Percentiles rank a stretch among this genome's conserved stretches.
These are phyloP conservation scores for Lolium perenne DNA, from an alignment of 176 grass and related monocot species.

Conservation along the genomic window DNA sequence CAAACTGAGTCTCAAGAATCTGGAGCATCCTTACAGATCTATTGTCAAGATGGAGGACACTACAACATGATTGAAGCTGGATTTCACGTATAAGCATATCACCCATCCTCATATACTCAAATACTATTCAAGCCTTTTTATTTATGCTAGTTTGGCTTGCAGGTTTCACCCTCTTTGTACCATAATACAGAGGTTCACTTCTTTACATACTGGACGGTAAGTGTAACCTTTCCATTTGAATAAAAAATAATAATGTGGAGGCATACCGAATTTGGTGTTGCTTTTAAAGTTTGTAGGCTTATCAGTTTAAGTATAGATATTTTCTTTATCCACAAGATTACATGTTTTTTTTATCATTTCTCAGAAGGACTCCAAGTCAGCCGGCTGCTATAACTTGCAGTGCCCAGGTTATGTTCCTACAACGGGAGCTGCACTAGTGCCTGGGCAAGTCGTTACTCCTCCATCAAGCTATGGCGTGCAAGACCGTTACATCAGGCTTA, in stretches of 20 bases:
- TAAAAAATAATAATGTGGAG: too few relatives aligned
- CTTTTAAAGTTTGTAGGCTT: too few relatives aligned
- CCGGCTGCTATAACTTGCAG: slow-evolving; percentile 36
- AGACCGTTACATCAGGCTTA: slow-evolving; percentile 28
- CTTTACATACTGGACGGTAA: slow-evolving; percentile 59
- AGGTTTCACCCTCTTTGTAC: slow-evolving; percentile 42
- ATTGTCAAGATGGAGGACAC: not conserved
- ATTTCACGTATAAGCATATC: slow-evolving; percentile 40
- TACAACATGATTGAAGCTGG: slow-evolving; percentile 14
- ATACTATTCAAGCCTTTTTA: not conserved
- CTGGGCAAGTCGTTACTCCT: slow-evolving; percentile 35
- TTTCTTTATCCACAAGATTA: too few relatives aligned
- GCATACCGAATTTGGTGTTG: too few relatives aligned
- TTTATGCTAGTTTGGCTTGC: not conserved
- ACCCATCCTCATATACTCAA: not conserved
- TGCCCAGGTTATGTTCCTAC: slow-evolving; percentile 45
- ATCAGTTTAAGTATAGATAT: not conserved
- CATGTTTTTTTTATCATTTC: not conserved
- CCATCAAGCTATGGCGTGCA: slow-evolving; percentile 23
- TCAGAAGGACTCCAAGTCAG: not conserved
- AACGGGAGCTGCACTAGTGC: slow-evolving; percentile 25
- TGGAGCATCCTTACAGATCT: slow-evolving; percentile 26
- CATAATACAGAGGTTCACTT: slow-evolving; percentile 40
- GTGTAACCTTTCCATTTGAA: not conserved
- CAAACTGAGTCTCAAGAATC: slow-evolving; percentile 4